These are phyloP conservation scores for Bipolaris bicolor DNA, from an alignment of 2,329 filamentous ascomycete genomes.

Conservation along the genomic window DNA sequence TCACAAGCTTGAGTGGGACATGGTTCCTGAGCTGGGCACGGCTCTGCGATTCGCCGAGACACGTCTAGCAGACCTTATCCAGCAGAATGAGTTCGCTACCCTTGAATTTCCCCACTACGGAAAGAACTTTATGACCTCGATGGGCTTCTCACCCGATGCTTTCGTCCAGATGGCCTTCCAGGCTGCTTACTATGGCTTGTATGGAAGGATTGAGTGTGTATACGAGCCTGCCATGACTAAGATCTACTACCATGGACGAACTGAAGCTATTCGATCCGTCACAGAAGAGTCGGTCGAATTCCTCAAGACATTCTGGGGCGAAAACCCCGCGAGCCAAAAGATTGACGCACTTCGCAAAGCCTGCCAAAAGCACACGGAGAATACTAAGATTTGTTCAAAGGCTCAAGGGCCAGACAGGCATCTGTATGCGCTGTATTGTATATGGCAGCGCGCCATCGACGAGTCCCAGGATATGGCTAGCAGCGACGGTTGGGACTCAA, in stretches of 20 bases:
- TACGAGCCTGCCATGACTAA: slow-evolving; percentile 99
- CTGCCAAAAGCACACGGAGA: slow-evolving; percentile 79
- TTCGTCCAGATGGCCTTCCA: slow-evolving; percentile 99
- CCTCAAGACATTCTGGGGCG: slow-evolving; percentile 92
- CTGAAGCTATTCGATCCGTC: slow-evolving; percentile 88
- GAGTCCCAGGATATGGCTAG: slow-evolving; percentile 66
- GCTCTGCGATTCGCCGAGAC: slow-evolving; percentile 96
- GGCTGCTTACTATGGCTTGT: slow-evolving; percentile 95
- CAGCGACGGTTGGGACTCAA: slow-evolving; percentile 59
- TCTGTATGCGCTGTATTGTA: slow-evolving; percentile 89
- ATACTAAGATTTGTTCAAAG: slow-evolving; percentile 84
- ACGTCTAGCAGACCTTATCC: slow-evolving; percentile 87
- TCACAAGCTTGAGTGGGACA: slow-evolving; percentile 97
- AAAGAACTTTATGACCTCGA: slow-evolving; percentile 96
- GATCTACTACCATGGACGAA: slow-evolving; percentile 87
- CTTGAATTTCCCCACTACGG: slow-evolving; percentile 89
- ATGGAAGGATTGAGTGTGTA: slow-evolving; percentile 90
- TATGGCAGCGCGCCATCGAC: slow-evolving; percentile 91
- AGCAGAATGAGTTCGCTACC: slow-evolving; percentile 94
- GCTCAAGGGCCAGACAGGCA: slow-evolving; percentile 91
- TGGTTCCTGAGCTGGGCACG: slow-evolving; percentile 88
- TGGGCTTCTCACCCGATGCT: slow-evolving; percentile 95
- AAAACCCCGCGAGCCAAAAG: slow-evolving; percentile 81
- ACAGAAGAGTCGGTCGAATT: slow-evolving; percentile 85
- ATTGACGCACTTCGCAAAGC: slow-evolving; percentile 84